Percentiles rank a stretch among this genome's conserved stretches.
These are phyloP conservation scores for Musa acuminata DNA, from an alignment of 176 grass and related monocot genomes.

Conservation along the genomic window DNA sequence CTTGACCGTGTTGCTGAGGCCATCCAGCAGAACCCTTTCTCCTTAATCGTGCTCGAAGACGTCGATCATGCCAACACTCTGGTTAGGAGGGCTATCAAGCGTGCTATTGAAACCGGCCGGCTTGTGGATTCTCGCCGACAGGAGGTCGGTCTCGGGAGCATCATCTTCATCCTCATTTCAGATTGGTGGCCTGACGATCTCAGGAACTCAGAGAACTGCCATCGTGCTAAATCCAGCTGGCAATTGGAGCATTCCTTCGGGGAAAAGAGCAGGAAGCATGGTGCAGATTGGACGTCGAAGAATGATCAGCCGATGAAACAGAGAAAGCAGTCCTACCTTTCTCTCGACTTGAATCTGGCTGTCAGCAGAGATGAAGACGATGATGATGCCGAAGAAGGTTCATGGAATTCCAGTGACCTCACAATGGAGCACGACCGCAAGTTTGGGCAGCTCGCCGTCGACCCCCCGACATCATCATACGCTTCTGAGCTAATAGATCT, in stretches of 20 bases:
- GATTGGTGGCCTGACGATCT: constrained; percentile 67
- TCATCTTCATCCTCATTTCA: constrained; percentile 67
- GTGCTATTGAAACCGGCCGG: constrained; percentile 70
- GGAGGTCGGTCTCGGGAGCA: constrained; percentile 71
- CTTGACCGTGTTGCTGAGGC: constrained; percentile 66
- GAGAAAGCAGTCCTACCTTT: constrained; percentile 52
- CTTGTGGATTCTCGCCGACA: constrained; percentile 66
- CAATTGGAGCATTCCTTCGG: constrained; percentile 63
- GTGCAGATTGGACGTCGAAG: constrained; percentile 55
- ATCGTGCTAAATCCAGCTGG: constrained; percentile 26
- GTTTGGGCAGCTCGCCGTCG: constrained; percentile 29
- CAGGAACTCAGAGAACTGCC: constrained; percentile 29
- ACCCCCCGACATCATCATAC: constrained; percentile 33
- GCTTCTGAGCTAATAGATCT: constrained; percentile 46
- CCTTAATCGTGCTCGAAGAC: constrained; percentile 78
- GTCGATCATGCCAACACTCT: constrained; percentile 61
- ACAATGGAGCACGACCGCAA: constrained; percentile 63
- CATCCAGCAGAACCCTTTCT: constrained; percentile 64
- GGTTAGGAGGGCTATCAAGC: constrained; percentile 59
- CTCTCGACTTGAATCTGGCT: constrained; percentile 77
- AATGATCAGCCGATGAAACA: constrained; percentile 40
- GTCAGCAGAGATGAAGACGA: constrained; percentile 16
- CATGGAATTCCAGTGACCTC: constrained; percentile 75
- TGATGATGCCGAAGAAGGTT: constrained; percentile 60
- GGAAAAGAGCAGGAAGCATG: constrained; percentile 52